Base-by-base conservation (phyloP, 1,284 basidiomycete genomes). In the Ganoderma lucidum region DNA sequence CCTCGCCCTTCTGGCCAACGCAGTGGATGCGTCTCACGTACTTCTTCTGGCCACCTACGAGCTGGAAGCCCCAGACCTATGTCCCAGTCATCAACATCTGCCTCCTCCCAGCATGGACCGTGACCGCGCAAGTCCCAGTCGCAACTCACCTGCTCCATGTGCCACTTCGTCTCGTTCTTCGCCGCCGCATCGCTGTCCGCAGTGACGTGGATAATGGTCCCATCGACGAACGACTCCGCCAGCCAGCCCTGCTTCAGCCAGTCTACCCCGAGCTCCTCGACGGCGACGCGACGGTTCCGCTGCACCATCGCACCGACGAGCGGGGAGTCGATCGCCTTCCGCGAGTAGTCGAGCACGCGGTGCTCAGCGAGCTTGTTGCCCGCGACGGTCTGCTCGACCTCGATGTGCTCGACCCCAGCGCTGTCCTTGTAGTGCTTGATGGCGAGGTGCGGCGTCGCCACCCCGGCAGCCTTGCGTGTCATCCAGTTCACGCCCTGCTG, bases 11-110 rank as follows among this genome's bases (percentile, higher is more conserved):
- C 2, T 89, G 83, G 6, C 88, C 88, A 14, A 84, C 87, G 76
- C 91, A 90, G 68, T 86, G 82, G 69, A 91, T 78, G 71, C 86
- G 87, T 66, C 90, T 82, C 15, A 82, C 80, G 74, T 92, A 86
- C 67, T 88, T 82, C 73, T 89, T 85, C 74, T 87, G 86, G 17
- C 81, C 85, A n/a, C 87, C 78, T 65, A 90, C 78, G 6, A 86
- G 79, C 72, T 90, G 84, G 30, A 92, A 85, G 32, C 90, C 91
- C 91, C 91, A 92, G 15, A 85, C 83, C 90, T 92, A n/a, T 10
- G 5, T 30, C 15, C 2, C 19, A 14, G n/a, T 58, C 48, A 14
- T 55, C 28, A 30, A 19, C 30, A 35, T 28, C 42, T 3, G 5
- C 37, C 37, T 35, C 12, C 23, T 17, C 12, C 23, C 32, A 30